Evolutionary conservation across 306 rosid species (phyloP), one percentile per base, ranked within the genome.

Genomic region (Ochetophila trinervis): DNA sequence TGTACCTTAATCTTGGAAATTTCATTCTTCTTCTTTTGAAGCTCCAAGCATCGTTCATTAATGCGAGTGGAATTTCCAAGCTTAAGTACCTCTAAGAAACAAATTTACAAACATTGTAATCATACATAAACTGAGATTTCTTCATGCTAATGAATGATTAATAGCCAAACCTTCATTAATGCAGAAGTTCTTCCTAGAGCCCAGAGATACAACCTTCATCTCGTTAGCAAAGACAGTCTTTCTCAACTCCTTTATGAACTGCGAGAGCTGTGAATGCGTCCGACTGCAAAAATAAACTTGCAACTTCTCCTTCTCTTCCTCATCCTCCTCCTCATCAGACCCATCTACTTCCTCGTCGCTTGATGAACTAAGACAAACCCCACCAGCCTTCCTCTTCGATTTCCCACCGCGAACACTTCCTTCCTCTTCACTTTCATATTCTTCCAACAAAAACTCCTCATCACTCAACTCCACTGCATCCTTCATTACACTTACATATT

Each of bases 251-350:
- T 77, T 85, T 63, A 89, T 63, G 68, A 92, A 92, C 77, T 92
- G 96, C 1, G 96, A 92, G 60, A 92, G 98, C 77, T 92, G 96
- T 1, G 98, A 92, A 80, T 92, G 98, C 0, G 98, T 89, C 75
- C 96, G 81, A 71, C 96, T 89, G 60, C 98, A 89, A 73, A 89
- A 92, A 71, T 82, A 92, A 60, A 89, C 89, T 81, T 85, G 84
- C 27, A 82, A 71, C 74, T 65, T 84, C 78, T 83, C 74, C 63
- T 48, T 60, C 49, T 55, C 72, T 59, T 76, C 75, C 42, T 81
- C 86, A 65, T 79, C 81, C 52, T 79, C 86, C 44, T 76, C 71
- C 3, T 64, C 79, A 53, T 61, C 53, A 40, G 80, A 79, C 30
- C 71, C 75, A 66, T 82, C 74, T 44, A 61, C 82, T 55, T 82